Evolutionary conservation across 2,329 filamentous ascomycete genomes (phyloP), one percentile per base, ranked within the genome.

Genomic region (Colletotrichum salicis): DNA sequence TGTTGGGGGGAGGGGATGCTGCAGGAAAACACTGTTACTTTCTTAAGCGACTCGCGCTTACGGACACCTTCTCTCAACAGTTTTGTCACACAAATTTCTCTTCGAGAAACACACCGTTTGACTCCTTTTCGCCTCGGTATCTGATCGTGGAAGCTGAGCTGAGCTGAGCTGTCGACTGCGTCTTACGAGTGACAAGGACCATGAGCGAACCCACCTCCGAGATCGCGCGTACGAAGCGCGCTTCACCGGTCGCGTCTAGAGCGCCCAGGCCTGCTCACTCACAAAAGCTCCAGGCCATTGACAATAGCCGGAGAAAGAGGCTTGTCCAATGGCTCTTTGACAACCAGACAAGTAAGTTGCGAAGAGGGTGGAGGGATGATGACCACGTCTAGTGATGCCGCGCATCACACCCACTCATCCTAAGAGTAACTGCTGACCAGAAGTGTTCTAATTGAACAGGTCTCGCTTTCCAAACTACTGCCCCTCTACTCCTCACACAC

Each of bases 291-390:
- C 33, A 52, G 48, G 2, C 6, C 15, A 52, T 33, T 11, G 45
- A 52, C 13, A 2, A 8, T 3, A 35, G 41, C 29, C n/a, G 31
- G 13, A 19, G 22, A 19, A 45, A 45, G 24, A 45, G 15, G 19
- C 15, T 64, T 10, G 12, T 35, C 7, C 62, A 64, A 31, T 64
- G 62, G 52, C 31, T 64, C 24, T 57, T 64, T 11, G 12, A 45
- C 19, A 41, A 64, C 15, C 62, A 64, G 24, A 45, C 31, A 15
- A 27, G 62, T 64, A 64, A 22, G 62, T 41, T 27, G 29, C 45
- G 24, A 29, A 33, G 24, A 15, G 35, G 19, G 19, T 19, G 41
- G 41, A 48, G 41, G 41, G 41, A 48, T n/a, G 41, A 8, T 13
- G 48, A 19, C 8, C 13, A 4, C 7, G 35, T 52, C 45, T 52